Base-by-base conservation (phyloP, 805 yeast species). In the Candida sanyiensis region DNA sequence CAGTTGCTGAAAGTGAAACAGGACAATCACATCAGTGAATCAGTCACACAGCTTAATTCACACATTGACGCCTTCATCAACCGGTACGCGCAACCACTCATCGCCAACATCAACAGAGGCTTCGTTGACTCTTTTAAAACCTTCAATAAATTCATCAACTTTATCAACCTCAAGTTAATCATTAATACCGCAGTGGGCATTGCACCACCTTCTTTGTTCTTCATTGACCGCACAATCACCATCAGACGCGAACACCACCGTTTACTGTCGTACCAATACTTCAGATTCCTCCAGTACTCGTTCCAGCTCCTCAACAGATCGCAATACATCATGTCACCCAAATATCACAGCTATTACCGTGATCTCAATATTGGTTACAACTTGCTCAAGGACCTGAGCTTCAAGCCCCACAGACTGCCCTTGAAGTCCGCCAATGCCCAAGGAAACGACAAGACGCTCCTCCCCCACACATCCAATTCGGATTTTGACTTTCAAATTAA, bases 331-430 rank as follows among this genome's bases (percentile, higher is more conserved):
- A 41, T 16, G 42, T 44, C 37, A 39, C 23, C 28, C 2, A 45
- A 40, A 28, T 51, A 46, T 37, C 20, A 31, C 27, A 27, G 28
- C 17, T 41, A 46, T 19, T 54, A 54, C 28, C 48, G 45, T 21
- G 58, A 52, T 31, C 28, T 52, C 10, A 46, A 43, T 5, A 43
- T 46, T 8, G 35, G 42, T 10, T 54, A 54, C 19, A 54, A 52
- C 31, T 32, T 52, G 7, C 32, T 54, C 22, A 44, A 40, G 21
- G 21, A 28, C 6, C 38, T 27, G 6, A 16, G 29, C 3, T 39
- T 39, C 17, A 39, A 35, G 27, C 36, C 22, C 6, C 37, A 36
- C 19, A 12, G n/a, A n/a, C n/a, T n/a, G n/a, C n/a, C n/a, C n/a
- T n/a, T n/a, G n/a, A n/a, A n/a, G n/a, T n/a, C n/a, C n/a, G n/a